Conservation (phyloP, 305 asterid genomes). For the Fraxinus sp. region DNA sequence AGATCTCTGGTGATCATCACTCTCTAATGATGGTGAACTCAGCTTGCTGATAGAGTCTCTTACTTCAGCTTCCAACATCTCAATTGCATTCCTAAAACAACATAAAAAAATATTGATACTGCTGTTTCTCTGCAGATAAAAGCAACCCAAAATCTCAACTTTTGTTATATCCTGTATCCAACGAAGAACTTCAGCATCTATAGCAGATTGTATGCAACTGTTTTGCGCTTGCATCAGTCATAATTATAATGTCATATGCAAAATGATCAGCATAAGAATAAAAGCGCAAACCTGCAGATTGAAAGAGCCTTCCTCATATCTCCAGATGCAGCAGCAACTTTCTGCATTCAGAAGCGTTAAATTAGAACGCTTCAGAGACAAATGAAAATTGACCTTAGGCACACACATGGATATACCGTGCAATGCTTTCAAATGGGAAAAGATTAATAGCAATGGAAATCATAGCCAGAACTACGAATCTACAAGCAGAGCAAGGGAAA, state of each 20-base stretch:
- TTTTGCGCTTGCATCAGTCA: neutral
- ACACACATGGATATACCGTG: neutral
- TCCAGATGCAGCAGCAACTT: constrained; percentile 91
- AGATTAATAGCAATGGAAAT: constrained; percentile 1
- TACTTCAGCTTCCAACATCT: constrained; percentile 71
- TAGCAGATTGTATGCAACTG: constrained; percentile 1
- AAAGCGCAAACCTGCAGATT: constrained; percentile 69
- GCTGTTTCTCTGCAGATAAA: constrained; percentile 19
- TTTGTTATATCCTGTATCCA: constrained; percentile 10
- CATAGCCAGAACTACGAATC: neutral
- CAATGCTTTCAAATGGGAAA: neutral
- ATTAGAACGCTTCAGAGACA: constrained; percentile 23
- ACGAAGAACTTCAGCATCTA: constrained; percentile 10
- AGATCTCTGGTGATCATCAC: constrained; percentile 41
- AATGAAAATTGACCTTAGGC: neutral
- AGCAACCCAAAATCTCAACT: constrained; percentile 3
- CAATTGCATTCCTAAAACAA: constrained; percentile 73
- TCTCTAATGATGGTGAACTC: constrained; percentile 32
- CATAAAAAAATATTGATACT: neutral
- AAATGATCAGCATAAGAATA: constrained; percentile 12
- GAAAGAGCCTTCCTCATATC: constrained; percentile 94
- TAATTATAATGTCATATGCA: constrained; percentile 7
- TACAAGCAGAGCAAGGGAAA: constrained; percentile 12
- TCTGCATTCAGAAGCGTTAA: constrained; percentile 47
- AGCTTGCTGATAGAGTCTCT: constrained; percentile 40